phyloP scores from a whole-genome alignment of 2,329 filamentous ascomycete species.

The Colletotrichum sansevieriae region DNA sequence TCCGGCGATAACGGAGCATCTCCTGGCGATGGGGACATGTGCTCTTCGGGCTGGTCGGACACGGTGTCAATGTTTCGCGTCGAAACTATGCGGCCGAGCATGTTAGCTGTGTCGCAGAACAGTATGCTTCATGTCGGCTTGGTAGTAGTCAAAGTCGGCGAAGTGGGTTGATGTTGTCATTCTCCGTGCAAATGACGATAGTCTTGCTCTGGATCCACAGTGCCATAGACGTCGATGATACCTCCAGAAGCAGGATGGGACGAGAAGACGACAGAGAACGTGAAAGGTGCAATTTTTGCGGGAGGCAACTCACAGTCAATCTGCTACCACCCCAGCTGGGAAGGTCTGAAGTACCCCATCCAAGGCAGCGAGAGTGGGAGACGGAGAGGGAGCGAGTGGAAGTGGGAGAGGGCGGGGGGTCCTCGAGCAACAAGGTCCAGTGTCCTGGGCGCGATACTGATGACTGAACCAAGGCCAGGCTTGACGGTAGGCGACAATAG shows the following conservation, averaged over 20 bases:
- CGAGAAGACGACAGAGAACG: neutral
- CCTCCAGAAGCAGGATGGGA: neutral
- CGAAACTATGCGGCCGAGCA: conserved; percentile 40
- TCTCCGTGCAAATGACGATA: conserved; percentile 20
- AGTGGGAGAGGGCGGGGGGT: neutral
- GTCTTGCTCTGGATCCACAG: conserved; percentile 25
- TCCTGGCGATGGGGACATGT: conserved; percentile 72
- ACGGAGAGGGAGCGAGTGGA: conserved; percentile 16
- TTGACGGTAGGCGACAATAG: neutral
- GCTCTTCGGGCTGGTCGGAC: conserved; percentile 51
- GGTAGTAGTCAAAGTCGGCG: conserved; percentile 1
- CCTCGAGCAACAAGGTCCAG: conserved; percentile 29
- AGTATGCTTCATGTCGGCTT: conserved; percentile 30
- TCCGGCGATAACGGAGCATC: conserved; percentile 69
- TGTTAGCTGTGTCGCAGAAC: conserved; percentile 34
- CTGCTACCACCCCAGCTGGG: conserved; percentile 25
- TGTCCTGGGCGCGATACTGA: conserved; percentile 24
- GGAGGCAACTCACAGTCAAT: conserved; percentile 31
- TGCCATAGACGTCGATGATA: conserved; percentile 5
- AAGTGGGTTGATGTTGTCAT: conserved; percentile 28
- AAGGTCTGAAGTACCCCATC: conserved; percentile 30
- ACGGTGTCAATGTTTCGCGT: conserved; percentile 15
- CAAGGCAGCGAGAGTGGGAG: conserved; percentile 33
- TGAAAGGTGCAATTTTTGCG: neutral
- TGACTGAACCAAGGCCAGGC: conserved; percentile 13